A percentile compares a stretch with the other conserved stretches of the same genome.
phyloP scores from a whole-genome alignment of 352 stramenopile species.

The Aphanomyces invadans region DNA sequence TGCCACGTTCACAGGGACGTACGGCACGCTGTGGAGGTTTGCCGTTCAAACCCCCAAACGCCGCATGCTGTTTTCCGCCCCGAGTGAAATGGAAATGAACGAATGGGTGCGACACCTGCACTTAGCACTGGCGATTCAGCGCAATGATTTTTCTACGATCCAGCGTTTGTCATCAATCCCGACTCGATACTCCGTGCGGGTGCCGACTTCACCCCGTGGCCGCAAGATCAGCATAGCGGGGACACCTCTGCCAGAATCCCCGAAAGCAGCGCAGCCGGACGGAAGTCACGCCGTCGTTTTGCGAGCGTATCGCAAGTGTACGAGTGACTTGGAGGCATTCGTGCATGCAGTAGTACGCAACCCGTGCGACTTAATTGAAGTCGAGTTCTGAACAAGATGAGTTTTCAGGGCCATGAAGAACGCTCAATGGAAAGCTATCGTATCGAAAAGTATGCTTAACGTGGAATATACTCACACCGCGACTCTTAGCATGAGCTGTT shows the following conservation, averaged over 20 bases:
- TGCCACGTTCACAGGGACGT: neutral
- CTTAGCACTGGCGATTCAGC: neutral
- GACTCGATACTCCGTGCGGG: neutral
- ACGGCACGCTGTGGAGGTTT: conserved; percentile 7
- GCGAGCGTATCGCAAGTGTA: neutral
- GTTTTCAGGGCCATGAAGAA: neutral
- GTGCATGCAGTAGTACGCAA: neutral
- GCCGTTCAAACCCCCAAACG: conserved; percentile 16
- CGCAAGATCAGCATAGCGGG: neutral
- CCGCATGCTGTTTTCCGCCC: conserved; percentile 7
- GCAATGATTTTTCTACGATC: neutral
- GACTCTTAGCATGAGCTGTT: too few species aligned
- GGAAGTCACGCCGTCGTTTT: neutral
- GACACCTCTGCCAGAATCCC: neutral
- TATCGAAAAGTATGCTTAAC: too few species aligned
- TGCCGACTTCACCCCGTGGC: neutral
- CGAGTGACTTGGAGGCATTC: neutral
- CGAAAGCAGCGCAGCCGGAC: neutral
- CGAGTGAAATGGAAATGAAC: conserved; percentile 16
- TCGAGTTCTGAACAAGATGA: neutral
- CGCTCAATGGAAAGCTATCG: conserved; percentile 3
- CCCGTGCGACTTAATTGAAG: neutral
- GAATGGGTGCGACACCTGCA: conserved; percentile 8
- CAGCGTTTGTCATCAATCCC: neutral
- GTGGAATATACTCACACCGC: too few species aligned